Base-by-base conservation (phyloP, 352 stramenopile genomes). In the Phytophthora citricola region DNA sequence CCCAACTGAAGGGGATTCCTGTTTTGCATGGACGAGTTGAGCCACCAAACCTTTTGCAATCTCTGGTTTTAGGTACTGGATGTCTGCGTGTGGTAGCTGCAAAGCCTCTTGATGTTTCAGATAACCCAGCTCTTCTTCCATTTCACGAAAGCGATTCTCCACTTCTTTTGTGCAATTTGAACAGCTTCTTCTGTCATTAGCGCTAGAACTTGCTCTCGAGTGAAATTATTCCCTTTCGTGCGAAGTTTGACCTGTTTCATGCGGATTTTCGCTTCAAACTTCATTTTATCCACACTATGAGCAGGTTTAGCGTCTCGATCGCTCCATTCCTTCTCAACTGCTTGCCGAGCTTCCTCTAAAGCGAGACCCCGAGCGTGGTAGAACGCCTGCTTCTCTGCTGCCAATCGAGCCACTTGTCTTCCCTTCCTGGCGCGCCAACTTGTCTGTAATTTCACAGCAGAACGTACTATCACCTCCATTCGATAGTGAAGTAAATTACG, bases 181-280 rank as follows among this genome's bases (percentile, higher is more conserved):
- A 97, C 88, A 0, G 86, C 85, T 70, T 97, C 91, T 45, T 97
- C 88, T 26, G 84, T 87, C 68, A 98, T 80, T 9, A 97, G 49
- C 5, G 76, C 71, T 5, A 97, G 49, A 10, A 97, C 86, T 68
- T 95, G 86, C 24, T 95, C 84, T 0, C 91, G 83, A 39, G 61
- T 82, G 52, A 97, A 85, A 22, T 69, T 60, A 22, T 94, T 87
- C 4, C 90, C 91, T 48, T 94, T 93, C 2, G 92, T 93, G 12
- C 92, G 82, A 20, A 98, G 68, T 67, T 97, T 96, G 15, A 94
- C 91, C 69, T 98, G 93, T 27, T 92, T 90, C 84, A 97, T 97
- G 24, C 93, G 87, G 31, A 98, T 93, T 67, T 95, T 97, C 2
- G 92, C 91, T 59, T 98, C 92, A 58, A 97, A 97, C 55, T 97